Evolutionary conservation across 139 green algal species (phyloP).

Genomic region (Picochlorum sp.): DNA sequence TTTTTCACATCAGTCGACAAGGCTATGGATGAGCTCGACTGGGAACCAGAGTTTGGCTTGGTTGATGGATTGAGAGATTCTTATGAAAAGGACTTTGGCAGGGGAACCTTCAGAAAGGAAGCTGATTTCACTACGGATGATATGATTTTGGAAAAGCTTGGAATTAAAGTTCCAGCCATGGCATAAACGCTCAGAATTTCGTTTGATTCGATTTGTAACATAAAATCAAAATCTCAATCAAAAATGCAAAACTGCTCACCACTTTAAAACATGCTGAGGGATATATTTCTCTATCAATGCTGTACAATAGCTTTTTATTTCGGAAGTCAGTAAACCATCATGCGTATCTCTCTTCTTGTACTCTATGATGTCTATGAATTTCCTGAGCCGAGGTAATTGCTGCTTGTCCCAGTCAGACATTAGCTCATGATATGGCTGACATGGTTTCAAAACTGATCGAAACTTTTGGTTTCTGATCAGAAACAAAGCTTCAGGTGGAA

Average conservation of each 20-base stretch:
- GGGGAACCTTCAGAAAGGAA: constrained; percentile 80
- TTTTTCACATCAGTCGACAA: constrained; percentile 95
- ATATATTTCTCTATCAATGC: constrained; percentile 62
- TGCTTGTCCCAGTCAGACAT: constrained; percentile 42
- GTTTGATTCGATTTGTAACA: neutral
- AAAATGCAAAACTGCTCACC: constrained; percentile 16
- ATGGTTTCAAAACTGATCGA: constrained; percentile 23
- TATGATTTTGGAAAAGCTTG: constrained; percentile 59
- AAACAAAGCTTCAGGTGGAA: constrained; percentile 69
- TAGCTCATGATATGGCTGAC: constrained; percentile 52
- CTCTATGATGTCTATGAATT: constrained; percentile 50
- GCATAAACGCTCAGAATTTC: neutral
- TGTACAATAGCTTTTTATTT: constrained; percentile 48
- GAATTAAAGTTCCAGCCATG: constrained; percentile 1
- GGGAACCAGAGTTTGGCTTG: constrained; percentile 80
- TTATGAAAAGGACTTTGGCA: constrained; percentile 89
- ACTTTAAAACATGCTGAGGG: constrained; percentile 29
- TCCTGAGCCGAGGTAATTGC: constrained; percentile 51
- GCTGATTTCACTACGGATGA: constrained; percentile 87
- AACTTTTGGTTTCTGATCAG: constrained; percentile 51
- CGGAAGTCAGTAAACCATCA: constrained; percentile 3
- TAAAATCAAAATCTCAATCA: neutral
- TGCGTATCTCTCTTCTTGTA: constrained; percentile 18
- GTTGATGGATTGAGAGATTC: constrained; percentile 79
- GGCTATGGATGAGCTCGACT: constrained; percentile 70